Percentiles rank a stretch among this genome's conserved stretches.
These are phyloP conservation scores for Wickerhamiella hasegawae DNA, from an alignment of 805 yeast genomes.

Conservation along the genomic window DNA sequence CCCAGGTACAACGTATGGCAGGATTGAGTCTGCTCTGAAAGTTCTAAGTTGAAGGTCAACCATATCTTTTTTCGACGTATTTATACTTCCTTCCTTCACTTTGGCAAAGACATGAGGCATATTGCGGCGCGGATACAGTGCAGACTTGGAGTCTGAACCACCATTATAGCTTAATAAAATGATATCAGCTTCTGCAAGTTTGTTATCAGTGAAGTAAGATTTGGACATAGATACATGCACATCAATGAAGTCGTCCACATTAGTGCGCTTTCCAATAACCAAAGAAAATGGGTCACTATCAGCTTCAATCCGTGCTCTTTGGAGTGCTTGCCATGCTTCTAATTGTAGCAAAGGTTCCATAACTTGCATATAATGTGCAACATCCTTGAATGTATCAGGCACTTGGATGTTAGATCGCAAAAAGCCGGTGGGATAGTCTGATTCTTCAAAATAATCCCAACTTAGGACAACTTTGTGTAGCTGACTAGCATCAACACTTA, in stretches of 20 bases:
- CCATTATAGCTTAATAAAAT: conserved; percentile 44
- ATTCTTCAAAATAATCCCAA: conserved; percentile 55
- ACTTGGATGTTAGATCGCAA: conserved; percentile 30
- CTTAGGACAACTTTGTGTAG: conserved; percentile 49
- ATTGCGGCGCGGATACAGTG: neutral
- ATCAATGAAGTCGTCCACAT: conserved; percentile 77
- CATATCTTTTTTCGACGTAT: conserved; percentile 41
- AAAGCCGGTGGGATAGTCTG: conserved; percentile 35
- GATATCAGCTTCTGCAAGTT: conserved; percentile 61
- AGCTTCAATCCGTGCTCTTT: conserved; percentile 48
- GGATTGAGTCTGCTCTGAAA: conserved; percentile 29
- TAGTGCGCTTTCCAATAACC: conserved; percentile 61
- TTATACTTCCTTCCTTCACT: conserved; percentile 43
- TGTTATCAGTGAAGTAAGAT: conserved; percentile 32
- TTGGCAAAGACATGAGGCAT: conserved; percentile 57
- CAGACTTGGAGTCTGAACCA: conserved; percentile 2
- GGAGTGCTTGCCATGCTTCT: conserved; percentile 89
- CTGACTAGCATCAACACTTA: conserved; percentile 64
- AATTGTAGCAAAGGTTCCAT: conserved; percentile 70
- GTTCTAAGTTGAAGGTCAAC: conserved; percentile 66
- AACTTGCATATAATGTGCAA: conserved; percentile 47
- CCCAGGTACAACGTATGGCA: conserved; percentile 44
- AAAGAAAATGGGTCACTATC: conserved; percentile 45
- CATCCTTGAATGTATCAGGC: conserved; percentile 37
- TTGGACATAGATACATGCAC: conserved; percentile 59